Evolutionary conservation across 1,284 basidiomycete genomes (phyloP).

Genomic region (Rhodotorula sp.): DNA sequence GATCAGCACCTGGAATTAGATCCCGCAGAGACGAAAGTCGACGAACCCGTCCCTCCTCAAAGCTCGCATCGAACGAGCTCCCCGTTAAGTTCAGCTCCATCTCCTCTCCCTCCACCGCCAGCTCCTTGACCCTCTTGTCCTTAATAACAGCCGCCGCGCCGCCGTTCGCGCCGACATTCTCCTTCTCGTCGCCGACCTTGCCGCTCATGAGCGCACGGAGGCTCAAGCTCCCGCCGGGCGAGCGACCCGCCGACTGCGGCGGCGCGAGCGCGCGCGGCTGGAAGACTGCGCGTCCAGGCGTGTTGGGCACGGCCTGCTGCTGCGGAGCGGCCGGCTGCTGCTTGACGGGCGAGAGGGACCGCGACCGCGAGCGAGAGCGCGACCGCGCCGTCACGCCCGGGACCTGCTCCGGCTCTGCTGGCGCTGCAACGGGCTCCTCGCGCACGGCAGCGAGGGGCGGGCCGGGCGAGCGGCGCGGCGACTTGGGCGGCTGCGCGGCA

Average conservation of each 20-base stretch:
- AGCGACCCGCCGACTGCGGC: constrained; percentile 24
- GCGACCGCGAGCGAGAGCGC: constrained; percentile 15
- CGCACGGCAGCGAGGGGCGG: neutral
- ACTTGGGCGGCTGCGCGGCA: neutral
- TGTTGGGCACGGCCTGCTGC: neutral
- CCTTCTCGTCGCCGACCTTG: neutral
- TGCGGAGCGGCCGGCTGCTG: neutral
- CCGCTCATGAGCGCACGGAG: constrained; percentile 22
- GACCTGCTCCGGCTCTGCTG: too few relatives aligned
- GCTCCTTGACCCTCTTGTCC: neutral
- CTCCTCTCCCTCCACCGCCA: neutral
- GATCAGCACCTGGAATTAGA: too few relatives aligned
- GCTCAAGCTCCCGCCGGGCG: constrained; percentile 29
- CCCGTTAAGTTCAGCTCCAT: constrained; percentile 31
- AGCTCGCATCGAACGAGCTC: constrained; percentile 29
- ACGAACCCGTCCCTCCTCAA: constrained; percentile 4
- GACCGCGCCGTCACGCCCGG: constrained; percentile 1
- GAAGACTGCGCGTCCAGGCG: constrained; percentile 10
- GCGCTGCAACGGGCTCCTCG: neutral
- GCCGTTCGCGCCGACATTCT: neutral
- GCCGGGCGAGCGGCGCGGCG: neutral
- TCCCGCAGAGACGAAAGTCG: too few relatives aligned
- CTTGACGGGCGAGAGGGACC: constrained; percentile 28
- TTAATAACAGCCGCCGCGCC: neutral
- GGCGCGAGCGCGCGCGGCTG: constrained; percentile 22